A percentile compares a stretch with the other conserved stretches of the same genome.
Conservation (phyloP, 2,329 filamentous ascomycete genomes). For the Ophiocordyceps camponoti-floridani region DNA sequence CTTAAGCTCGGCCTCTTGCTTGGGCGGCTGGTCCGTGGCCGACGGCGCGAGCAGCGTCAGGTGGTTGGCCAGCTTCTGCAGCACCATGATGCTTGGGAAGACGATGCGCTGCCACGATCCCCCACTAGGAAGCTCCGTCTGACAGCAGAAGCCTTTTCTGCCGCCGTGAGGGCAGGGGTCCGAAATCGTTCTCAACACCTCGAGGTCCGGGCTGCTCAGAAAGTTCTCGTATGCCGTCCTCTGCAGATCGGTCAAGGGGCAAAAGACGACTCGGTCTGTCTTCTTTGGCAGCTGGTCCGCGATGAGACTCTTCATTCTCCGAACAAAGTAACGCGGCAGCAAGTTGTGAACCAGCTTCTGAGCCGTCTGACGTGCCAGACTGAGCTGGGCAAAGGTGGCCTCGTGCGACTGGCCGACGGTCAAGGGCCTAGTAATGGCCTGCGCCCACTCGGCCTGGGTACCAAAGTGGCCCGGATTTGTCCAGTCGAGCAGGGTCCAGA, state of each 20-base stretch:
- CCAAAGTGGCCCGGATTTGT: slow-evolving; percentile 65
- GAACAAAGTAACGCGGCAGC: slow-evolving; percentile 74
- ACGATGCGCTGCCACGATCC: slow-evolving; percentile 58
- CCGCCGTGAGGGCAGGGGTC: slow-evolving; percentile 51
- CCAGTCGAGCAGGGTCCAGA: slow-evolving; percentile 95
- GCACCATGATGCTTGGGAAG: slow-evolving; percentile 65
- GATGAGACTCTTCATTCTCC: slow-evolving; percentile 84
- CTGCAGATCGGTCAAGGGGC: slow-evolving; percentile 70
- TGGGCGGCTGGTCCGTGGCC: slow-evolving; percentile 44
- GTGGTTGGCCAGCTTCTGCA: slow-evolving; percentile 86
- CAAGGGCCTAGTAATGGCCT: slow-evolving; percentile 60
- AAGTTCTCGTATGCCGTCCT: slow-evolving; percentile 69
- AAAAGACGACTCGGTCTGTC: slow-evolving; percentile 87
- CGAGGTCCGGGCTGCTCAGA: slow-evolving; percentile 48
- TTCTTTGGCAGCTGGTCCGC: slow-evolving; percentile 89
- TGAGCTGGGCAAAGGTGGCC: slow-evolving; percentile 68
- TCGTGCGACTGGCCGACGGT: slow-evolving; percentile 85
- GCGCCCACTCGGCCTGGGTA: slow-evolving; percentile 55
- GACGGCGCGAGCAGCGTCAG: slow-evolving; percentile 70
- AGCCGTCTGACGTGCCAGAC: slow-evolving; percentile 63
- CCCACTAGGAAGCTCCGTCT: slow-evolving; percentile 38
- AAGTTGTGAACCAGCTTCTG: slow-evolving; percentile 74
- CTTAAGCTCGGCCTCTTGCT: slow-evolving; percentile 60
- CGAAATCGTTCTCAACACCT: slow-evolving; percentile 47
- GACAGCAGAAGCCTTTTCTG: slow-evolving; percentile 64